Conservation (phyloP, 2,329 filamentous ascomycete species). For the Aspergillus fructus region DNA sequence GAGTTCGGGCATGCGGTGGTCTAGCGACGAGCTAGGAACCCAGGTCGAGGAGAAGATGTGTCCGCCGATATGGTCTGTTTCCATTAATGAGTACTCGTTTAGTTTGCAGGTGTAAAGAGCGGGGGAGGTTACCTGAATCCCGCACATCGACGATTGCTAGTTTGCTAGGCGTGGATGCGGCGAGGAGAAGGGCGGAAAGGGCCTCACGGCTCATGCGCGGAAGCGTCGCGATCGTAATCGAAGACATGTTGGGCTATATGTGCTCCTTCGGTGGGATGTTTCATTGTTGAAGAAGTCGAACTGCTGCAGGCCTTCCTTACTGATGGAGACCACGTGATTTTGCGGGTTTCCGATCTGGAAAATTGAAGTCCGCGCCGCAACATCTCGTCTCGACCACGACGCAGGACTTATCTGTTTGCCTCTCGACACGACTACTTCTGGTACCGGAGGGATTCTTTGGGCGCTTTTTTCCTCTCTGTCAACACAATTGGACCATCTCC, state of each 20-base stretch:
- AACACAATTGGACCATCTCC: background rate
- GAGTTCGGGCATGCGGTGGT: conserved; percentile 77
- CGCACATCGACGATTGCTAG: conserved; percentile 84
- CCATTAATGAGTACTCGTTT: background rate
- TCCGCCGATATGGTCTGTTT: conserved; percentile 79
- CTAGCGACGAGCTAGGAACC: conserved; percentile 70
- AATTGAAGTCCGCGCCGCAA: conserved; percentile 4
- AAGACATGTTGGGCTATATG: conserved; percentile 41
- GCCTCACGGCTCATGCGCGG: conserved; percentile 66
- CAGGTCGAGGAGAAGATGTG: conserved; percentile 79
- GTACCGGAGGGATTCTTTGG: background rate
- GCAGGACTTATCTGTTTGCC: background rate
- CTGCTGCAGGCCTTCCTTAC: background rate
- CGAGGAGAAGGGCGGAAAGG: conserved; percentile 66
- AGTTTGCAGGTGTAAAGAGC: background rate
- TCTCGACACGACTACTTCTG: background rate
- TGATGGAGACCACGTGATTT: conserved; percentile 14
- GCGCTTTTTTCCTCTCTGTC: background rate
- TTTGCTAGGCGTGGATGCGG: conserved; percentile 44
- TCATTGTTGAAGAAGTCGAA: background rate
- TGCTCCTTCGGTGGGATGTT: background rate
- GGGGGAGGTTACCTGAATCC: conserved; percentile 63
- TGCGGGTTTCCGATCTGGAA: conserved; percentile 15
- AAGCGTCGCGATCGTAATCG: conserved; percentile 62
- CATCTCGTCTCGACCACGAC: background rate